Evolutionary conservation across 352 stramenopile species (phyloP).

Genomic region (Pythium rishiriense): DNA sequence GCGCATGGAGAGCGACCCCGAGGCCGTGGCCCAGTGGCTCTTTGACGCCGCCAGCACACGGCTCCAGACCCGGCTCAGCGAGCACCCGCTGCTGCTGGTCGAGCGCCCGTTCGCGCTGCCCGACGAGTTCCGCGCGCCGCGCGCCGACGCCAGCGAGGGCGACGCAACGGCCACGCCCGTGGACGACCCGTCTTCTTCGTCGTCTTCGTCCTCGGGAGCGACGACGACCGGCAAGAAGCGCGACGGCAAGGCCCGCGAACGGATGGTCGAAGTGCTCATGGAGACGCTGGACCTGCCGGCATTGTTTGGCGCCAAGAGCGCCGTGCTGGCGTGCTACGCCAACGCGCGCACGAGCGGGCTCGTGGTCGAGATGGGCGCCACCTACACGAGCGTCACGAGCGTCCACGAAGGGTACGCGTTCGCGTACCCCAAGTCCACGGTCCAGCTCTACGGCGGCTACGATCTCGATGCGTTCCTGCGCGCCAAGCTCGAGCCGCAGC

Average conservation of each 20-base stretch:
- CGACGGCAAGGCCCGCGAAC: slow-evolving; percentile 50
- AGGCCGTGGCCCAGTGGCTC: slow-evolving; percentile 69
- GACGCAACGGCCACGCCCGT: slow-evolving; percentile 4
- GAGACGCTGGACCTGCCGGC: slow-evolving; percentile 72
- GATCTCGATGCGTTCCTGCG: slow-evolving; percentile 69
- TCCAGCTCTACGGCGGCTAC: slow-evolving; percentile 57
- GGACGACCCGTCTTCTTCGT: slow-evolving; percentile 10
- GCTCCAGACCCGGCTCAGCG: slow-evolving; percentile 57
- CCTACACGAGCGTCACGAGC: slow-evolving; percentile 73
- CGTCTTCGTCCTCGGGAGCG: neutral
- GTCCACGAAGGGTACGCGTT: slow-evolving; percentile 83
- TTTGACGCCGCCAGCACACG: slow-evolving; percentile 48
- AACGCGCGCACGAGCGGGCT: slow-evolving; percentile 80
- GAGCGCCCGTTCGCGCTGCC: slow-evolving; percentile 65
- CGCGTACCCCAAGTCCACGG: slow-evolving; percentile 58
- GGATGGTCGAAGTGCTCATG: slow-evolving; percentile 83
- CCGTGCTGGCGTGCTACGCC: slow-evolving; percentile 81
- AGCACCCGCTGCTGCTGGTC: slow-evolving; percentile 67
- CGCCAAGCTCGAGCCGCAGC: slow-evolving; percentile 49
- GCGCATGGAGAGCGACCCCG: slow-evolving; percentile 54
- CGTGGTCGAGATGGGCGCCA: slow-evolving; percentile 79
- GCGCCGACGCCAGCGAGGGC: slow-evolving; percentile 3
- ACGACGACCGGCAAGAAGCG: slow-evolving; percentile 45
- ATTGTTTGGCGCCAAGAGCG: slow-evolving; percentile 82
- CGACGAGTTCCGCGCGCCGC: slow-evolving; percentile 40